Percentiles rank a stretch among this genome's conserved stretches.
Evolutionary conservation across 31 red algal genomes (phyloP).

Genomic region (Odonthalia washingtoniensis): DNA sequence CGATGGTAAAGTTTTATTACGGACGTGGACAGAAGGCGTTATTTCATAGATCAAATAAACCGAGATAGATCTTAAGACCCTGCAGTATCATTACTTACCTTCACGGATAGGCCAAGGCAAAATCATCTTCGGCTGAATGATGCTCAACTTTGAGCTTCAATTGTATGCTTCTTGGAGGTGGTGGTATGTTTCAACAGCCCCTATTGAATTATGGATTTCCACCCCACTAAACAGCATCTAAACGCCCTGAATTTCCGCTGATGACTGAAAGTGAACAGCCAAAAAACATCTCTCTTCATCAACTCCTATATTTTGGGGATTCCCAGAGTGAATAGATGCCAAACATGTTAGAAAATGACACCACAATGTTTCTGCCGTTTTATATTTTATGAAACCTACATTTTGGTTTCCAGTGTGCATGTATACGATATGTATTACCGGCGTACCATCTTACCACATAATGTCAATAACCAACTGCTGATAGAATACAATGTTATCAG

Average conservation of each 20-base stretch:
- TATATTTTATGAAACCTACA: background rate
- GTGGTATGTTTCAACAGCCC: constrained; percentile 41
- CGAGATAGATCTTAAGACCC: too few relatives aligned
- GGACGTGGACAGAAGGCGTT: constrained; percentile 17
- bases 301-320: background rate
- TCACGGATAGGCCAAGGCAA: constrained; percentile 22
- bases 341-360: background rate
- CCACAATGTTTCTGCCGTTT: background rate
- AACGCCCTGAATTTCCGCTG: background rate
- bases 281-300: background rate
- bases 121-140: background rate
- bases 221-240: constrained; percentile 6
- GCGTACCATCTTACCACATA: background rate
- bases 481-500: background rate
- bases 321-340: background rate
- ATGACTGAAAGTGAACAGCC: too few relatives aligned
- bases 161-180: constrained; percentile 24
- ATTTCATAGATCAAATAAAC: background rate
- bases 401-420: background rate
- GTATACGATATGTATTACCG: background rate
- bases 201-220: constrained; percentile 58
- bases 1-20: background rate
- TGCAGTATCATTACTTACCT: constrained; percentile 5
- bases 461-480: background rate
- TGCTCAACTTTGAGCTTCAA: constrained; percentile 17